Evolutionary conservation across 306 rosid genomes (phyloP), one percentile per base, ranked within the genome.

Genomic region (Lathyrus aphaca): DNA sequence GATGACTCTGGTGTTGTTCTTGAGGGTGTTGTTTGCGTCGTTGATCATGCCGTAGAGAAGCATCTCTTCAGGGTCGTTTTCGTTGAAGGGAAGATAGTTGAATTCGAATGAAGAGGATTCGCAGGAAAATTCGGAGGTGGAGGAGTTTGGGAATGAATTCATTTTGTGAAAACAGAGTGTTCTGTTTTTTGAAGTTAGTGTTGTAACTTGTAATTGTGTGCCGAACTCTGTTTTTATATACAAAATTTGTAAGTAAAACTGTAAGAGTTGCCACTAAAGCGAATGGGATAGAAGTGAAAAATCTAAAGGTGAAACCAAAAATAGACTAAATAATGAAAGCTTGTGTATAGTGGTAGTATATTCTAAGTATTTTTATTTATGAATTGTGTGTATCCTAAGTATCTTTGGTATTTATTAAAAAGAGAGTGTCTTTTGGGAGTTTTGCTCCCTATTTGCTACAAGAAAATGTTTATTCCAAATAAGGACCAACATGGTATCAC

Each of bases 61-160:
- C 98, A 90, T 94, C 80, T 94, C 98, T 27, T 88, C 97, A 0
- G 98, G 79, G 61, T 94, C 98, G 29, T 94, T 94, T 56, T 87
- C 96, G 46, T 94, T 80, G 87, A 94, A 94, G 1, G 98, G 98
- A 1, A 90, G 97, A 23, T 65, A 82, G 37, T 72, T 51, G 10
- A 50, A 39, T 3, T 86, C 95, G 6, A 86, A 81, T 4, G 96
- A 82, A 0, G 87, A 81, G 0, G 82, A 23, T 23, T 23, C 25
- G 25, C 25, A 23, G 25, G 25, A 23, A 23, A 23, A 23, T 23
- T 23, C 25, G 25, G 25, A 23, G 3, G 25, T 23, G 25, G 25
- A 55, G 3, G 94, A 60, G 70, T 79, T 50, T 69, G 82, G 32
- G 0, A 21, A 19, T 19, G 68, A 56, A 30, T 84, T 79, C 88